phyloP scores from a whole-genome alignment of 2,329 filamentous ascomycete species.

The Aschersonia sp. region DNA sequence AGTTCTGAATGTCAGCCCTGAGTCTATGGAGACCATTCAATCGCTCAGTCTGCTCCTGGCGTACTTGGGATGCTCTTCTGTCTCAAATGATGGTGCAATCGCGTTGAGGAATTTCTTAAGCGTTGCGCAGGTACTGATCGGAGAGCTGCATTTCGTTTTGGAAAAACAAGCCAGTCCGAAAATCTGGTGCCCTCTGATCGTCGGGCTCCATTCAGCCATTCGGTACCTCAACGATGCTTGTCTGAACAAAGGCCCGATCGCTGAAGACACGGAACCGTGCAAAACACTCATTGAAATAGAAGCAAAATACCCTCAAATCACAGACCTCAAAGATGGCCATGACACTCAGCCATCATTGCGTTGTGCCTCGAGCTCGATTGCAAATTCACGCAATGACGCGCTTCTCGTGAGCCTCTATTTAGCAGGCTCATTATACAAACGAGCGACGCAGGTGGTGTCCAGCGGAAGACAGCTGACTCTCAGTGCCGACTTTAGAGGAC shows the following conservation, averaged over 20 bases:
- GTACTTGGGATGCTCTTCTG: constrained; percentile 32
- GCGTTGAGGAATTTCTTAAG: constrained; percentile 26
- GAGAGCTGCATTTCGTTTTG: constrained; percentile 21
- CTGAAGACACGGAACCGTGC: constrained; percentile 8
- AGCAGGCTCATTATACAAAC: constrained; percentile 25
- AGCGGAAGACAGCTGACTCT: constrained; percentile 13
- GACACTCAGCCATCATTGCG: constrained; percentile 1
- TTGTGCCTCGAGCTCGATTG: constrained; percentile 8
- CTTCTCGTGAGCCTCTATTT: constrained; percentile 22
- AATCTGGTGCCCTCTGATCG: constrained; percentile 23
- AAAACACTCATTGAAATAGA: constrained; percentile 6
- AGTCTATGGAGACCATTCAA: constrained; percentile 15
- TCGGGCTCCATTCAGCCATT: constrained; percentile 19
- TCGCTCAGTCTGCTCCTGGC: constrained; percentile 28
- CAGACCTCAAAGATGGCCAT: constrained; percentile 5
- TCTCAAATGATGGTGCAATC: constrained; percentile 5
- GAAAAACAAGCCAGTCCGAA: constrained; percentile 14
- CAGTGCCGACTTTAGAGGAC: constrained; percentile 16
- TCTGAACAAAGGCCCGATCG: constrained; percentile 7
- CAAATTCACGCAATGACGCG: constrained; percentile 20
- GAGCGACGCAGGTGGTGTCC: constrained; percentile 16
- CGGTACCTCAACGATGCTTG: constrained; percentile 28
- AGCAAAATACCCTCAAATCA: constrained; percentile 15
- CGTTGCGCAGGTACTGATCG: constrained; percentile 19
- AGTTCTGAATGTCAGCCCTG: constrained; percentile 7